Evolutionary conservation across 176 grass and related monocot genomes (phyloP).

Genomic region (Sorghum bicolor): Sorghum_bicolor_NCBIv3 NC_012876.2:59089501-59090000

Average conservation of each 20-base stretch:
- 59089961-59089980: not conserved
- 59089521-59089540: slow-evolving; percentile 89
- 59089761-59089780: slow-evolving; percentile 49
- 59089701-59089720: slow-evolving; percentile 67
- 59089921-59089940: slow-evolving; percentile 51
- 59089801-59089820: slow-evolving; percentile 41
- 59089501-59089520: slow-evolving; percentile 73
- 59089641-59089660: not conserved
- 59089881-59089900: slow-evolving; percentile 22
- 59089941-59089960: not conserved
- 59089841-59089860: slow-evolving; percentile 44
- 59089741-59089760: slow-evolving; percentile 48
- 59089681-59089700: slow-evolving; percentile 55
- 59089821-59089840: not conserved
- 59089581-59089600: not conserved
- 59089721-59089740: slow-evolving; percentile 46
- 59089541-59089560: slow-evolving; percentile 65
- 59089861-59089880: slow-evolving; percentile 39
- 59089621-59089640: too few species aligned
- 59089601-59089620: too few species aligned
- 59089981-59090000: not conserved
- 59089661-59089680: not conserved
- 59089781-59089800: slow-evolving; percentile 36
- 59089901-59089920: slow-evolving; percentile 39
- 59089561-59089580: slow-evolving; percentile 3